Evolutionary conservation across 1,284 basidiomycete genomes (phyloP).

Genomic region (Chiua sp.): DNA sequence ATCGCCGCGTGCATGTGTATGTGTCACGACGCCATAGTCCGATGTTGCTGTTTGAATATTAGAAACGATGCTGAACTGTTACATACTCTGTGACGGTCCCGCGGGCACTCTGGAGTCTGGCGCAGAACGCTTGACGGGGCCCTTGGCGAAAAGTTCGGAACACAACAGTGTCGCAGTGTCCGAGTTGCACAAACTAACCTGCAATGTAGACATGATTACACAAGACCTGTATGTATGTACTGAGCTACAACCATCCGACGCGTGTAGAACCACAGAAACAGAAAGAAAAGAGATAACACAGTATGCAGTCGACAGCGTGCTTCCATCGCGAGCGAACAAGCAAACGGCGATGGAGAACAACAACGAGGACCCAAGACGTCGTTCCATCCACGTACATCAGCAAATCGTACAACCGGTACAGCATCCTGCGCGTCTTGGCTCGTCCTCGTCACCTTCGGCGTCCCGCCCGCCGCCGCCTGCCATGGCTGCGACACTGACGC

Average conservation of each 20-base stretch:
- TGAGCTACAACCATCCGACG: neutral
- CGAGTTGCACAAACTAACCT: no score
- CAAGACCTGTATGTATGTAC: neutral
- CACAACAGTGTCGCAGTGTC: no score
- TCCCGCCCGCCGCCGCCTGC: conserved; percentile 10
- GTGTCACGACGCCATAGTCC: no score
- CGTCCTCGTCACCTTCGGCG: conserved; percentile 11
- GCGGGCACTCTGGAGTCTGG: no score
- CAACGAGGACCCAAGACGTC: neutral
- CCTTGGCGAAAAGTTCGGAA: no score
- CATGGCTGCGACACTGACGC: conserved; percentile 5
- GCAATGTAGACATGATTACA: neutral
- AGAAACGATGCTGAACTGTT: no score
- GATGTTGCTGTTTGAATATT: no score
- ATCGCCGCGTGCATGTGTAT: no score
- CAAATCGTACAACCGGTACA: conserved; percentile 29
- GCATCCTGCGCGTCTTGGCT: conserved; percentile 15
- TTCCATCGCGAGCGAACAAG: neutral
- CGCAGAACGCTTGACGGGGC: no score
- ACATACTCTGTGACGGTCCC: no score
- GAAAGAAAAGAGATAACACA: no score
- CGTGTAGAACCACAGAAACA: neutral
- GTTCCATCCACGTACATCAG: conserved; percentile 3
- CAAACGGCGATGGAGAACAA: neutral
- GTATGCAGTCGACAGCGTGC: neutral